Conservation (phyloP, 208 protist genomes). For the Crithidia thermophila region DNA sequence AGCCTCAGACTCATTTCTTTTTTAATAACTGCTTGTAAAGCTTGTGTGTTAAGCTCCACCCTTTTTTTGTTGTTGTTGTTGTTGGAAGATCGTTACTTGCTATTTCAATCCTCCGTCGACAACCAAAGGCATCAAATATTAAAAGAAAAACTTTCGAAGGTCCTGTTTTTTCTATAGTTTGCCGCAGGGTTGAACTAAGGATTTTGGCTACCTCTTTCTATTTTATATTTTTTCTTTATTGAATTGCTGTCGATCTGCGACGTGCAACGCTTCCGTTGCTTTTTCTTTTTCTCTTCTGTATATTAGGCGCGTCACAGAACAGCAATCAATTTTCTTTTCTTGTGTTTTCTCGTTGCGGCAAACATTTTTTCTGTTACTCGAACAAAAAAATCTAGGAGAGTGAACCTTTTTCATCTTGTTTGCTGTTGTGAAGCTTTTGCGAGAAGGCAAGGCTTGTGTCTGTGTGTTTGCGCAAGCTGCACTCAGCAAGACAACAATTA, state of each 20-base stretch:
- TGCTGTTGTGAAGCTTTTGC: background rate
- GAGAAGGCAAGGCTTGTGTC: background rate
- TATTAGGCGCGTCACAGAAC: conserved; percentile 4
- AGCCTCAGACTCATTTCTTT: too few species aligned
- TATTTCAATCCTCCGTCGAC: too few species aligned
- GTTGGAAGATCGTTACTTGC: too few species aligned
- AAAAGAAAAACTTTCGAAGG: too few species aligned
- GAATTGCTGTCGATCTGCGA: background rate
- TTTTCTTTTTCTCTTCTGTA: background rate
- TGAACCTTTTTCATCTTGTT: background rate
- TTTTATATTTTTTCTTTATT: conserved; percentile 3
- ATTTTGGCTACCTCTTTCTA: background rate
- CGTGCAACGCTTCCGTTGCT: background rate
- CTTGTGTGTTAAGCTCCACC: too few species aligned
- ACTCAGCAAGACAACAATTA: too few species aligned
- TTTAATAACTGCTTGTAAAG: too few species aligned
- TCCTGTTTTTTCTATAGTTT: too few species aligned
- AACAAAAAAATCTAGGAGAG: background rate
- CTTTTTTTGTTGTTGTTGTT: too few species aligned
- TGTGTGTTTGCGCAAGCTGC: too few species aligned
- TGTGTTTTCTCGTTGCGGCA: background rate
- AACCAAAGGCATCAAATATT: too few species aligned
- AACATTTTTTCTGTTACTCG: background rate
- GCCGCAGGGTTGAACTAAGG: too few species aligned
- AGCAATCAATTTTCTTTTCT: background rate